Conservation (phyloP, 140 eudicot genomes). For the Oenanthe javanica region DNA sequence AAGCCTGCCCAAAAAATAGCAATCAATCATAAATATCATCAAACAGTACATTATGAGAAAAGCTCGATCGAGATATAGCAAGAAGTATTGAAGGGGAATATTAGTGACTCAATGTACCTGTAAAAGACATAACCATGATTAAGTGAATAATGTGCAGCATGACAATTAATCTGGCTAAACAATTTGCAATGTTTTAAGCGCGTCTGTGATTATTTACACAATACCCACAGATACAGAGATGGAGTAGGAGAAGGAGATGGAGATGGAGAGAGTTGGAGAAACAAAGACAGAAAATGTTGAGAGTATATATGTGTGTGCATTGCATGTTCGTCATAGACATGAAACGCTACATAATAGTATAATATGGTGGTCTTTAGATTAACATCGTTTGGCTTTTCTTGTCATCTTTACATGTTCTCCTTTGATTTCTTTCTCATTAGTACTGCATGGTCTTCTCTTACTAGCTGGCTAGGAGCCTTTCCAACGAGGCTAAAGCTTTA, state of each 20-base stretch:
- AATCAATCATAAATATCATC: background rate
- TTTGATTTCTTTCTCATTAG: background rate
- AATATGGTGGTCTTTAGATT: background rate
- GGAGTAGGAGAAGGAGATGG: background rate
- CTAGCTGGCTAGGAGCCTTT: constrained; percentile 1
- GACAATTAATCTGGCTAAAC: constrained; percentile 20
- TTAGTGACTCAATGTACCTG: constrained; percentile 29
- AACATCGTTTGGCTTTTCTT: constrained; percentile 17
- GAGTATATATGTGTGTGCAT: background rate
- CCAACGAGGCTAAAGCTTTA: constrained; percentile 6
- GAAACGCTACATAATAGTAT: background rate
- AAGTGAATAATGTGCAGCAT: constrained; percentile 34
- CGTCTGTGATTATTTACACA: background rate
- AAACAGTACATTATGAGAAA: background rate
- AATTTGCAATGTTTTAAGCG: constrained; percentile 12
- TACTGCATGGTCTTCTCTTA: background rate
- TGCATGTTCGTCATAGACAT: constrained; percentile 1
- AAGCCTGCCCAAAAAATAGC: constrained; percentile 26
- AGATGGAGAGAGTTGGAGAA: constrained; percentile 18
- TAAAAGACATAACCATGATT: constrained; percentile 29
- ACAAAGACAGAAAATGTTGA: constrained; percentile 3
- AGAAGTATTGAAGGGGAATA: background rate
- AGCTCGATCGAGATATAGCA: background rate
- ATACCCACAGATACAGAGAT: too few relatives aligned
- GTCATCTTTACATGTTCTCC: constrained; percentile 22